Percentiles rank a stretch among this genome's conserved stretches.
Evolutionary conservation across 768 basidiomycete species (phyloP).

Genomic region (Tylopilus intermedius): DNA sequence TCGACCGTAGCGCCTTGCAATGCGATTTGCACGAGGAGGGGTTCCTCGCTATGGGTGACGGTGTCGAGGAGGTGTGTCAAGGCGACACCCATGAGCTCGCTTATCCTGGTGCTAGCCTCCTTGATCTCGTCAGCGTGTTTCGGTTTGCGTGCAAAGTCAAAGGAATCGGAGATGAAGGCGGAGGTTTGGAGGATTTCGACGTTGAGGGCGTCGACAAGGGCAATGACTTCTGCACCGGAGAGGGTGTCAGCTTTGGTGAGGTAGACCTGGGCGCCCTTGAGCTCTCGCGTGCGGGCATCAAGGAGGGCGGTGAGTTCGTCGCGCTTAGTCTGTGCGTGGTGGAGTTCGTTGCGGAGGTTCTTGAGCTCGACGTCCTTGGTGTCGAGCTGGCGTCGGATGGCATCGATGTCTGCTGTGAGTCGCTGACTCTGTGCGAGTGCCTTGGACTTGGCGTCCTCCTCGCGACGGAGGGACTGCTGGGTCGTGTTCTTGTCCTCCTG

Average conservation of each 20-base stretch:
- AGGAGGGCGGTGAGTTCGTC: conserved; percentile 29
- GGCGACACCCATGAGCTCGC: conserved; percentile 30
- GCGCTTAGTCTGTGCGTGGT: conserved; percentile 21
- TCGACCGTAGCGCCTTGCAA: conserved; percentile 31
- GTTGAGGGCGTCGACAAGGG: conserved; percentile 39
- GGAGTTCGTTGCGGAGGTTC: conserved; percentile 26
- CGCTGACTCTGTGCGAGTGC: conserved; percentile 12
- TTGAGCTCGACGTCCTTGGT: conserved; percentile 22
- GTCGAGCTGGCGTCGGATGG: conserved; percentile 21
- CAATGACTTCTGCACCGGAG: conserved; percentile 42
- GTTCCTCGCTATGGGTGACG: conserved; percentile 26
- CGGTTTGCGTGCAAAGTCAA: conserved; percentile 26
- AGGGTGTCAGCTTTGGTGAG: conserved; percentile 40
- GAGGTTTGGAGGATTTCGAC: conserved; percentile 44
- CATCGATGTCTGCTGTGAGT: conserved; percentile 11
- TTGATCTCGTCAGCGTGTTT: conserved; percentile 22
- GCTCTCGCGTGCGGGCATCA: conserved; percentile 34
- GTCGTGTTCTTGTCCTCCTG: conserved; percentile 12
- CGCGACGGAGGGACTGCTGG: conserved; percentile 19
- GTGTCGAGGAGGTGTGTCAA: conserved; percentile 23
- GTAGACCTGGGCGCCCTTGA: conserved; percentile 40
- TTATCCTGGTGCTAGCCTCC: conserved; percentile 26
- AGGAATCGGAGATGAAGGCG: conserved; percentile 41
- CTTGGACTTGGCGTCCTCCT: conserved; percentile 19
- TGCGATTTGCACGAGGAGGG: conserved; percentile 39